Base-by-base conservation (phyloP, 768 basidiomycete species). In the Leccinum ochraceum region DNA sequence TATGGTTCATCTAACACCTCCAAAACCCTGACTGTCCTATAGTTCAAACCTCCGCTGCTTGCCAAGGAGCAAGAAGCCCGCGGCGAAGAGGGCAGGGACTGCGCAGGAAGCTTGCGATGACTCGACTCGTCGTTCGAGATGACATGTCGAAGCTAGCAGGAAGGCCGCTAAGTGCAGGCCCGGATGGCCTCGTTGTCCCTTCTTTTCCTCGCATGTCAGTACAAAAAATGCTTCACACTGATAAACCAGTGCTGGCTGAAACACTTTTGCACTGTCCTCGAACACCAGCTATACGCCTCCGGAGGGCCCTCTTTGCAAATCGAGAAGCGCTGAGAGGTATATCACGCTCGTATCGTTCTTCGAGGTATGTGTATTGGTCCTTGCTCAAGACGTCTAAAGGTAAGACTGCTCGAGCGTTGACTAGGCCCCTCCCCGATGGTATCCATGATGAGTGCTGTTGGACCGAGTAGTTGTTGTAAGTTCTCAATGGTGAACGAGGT, bases 311-410 rank as follows among this genome's bases (percentile, higher is more conserved):
- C 74, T 99, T 99, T 3, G 94, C 95, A n/a, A 85, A 80, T 0
- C 83, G 78, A 0, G 90, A 92, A 4, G 85, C 84, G 16, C 82
- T 77, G 2, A 89, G 70, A 13, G 94, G 91, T n/a, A 96, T 77
- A 70, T 96, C 98, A 6, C 95, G 85, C 0, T 94, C 95, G 65
- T 96, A 98, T 17, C 95, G 86, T 74, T 97, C 94, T 73, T 98
- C 95, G 24, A 98, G 80, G 74, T 95, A 97, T 4, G 81, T 80
- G 1, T 77, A 74, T 56, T 90, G 85, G 65, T 93, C 94, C 20
- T 77, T 71, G 54, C 79, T 81, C 54, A 91, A 74, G 10, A 75
- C 72, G 42, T 93, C 90, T 4, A 63, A 60, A 46, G 46, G 28
- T 8, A 16, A 51, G 53, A n/a, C 64, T 26, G 56, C 3, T 67